Evolutionary conservation across 1,139 yeast species (phyloP), one percentile per base, ranked within the genome.

Genomic region (Pneumocystis oryctolagi): DNA sequence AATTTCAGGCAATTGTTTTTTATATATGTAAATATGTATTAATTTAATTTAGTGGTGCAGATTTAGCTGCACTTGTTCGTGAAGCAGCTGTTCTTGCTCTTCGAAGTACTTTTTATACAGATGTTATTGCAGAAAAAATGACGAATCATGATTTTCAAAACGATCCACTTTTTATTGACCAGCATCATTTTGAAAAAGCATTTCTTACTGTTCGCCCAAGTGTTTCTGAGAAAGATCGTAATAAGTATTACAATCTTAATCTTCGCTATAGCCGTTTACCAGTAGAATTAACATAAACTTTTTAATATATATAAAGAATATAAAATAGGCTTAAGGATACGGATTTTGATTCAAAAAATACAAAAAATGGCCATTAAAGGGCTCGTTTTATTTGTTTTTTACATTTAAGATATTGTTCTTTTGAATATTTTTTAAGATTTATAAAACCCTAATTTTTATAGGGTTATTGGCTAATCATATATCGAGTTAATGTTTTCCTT

Each of bases 31-130:
- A 53, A 20, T 34, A 62, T 57, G 3, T 34, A 14, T 25, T 47
- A 28, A 47, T 20, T 25, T 47, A 2, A 47, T 47, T 20, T 35
- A 85, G 95, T 9, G 98, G 98, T 71, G 98, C 98, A 0, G 98
- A 92, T 78, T 78, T 92, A 65, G 89, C 96, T 0, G 89, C 97
- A 1, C 76, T 92, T 64, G 92, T 88, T 0, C 80, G 96, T 70
- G 98, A 92, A 72, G 95, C 98, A 8, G 92, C 96, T 67, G 95
- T 90, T 2, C 75, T 82, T 62, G 95, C 97, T 0, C 80, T 92
- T 73, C 87, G 89, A 72, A 74, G 82, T 75, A 81, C 82, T 64
- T 84, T 88, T 67, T 83, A 84, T 74, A 75, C 73, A 30, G 74
- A 74, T 47, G 73, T 73, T 57, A 76, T 79, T 58, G 78, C 81